Base-by-base conservation (phyloP, 352 stramenopile species). In the Phytophthora palmivora region DNA sequence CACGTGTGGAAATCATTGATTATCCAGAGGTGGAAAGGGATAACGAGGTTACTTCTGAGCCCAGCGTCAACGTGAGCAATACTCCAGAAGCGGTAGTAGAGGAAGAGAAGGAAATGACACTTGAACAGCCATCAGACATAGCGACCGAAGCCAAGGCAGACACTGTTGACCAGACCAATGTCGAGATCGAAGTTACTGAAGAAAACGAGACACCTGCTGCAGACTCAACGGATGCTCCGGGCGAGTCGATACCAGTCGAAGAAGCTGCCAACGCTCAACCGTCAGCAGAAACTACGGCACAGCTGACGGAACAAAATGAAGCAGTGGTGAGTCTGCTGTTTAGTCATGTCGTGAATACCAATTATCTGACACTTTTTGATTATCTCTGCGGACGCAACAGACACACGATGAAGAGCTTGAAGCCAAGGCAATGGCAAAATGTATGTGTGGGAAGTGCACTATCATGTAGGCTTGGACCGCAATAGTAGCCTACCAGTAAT, bases 361-460 rank as follows among this genome's bases (percentile, higher is more conserved):
- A 42, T 24, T 21, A 15, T 32, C 16, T 43, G 11, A 36, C 11
- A 19, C 18, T n/a, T 2, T 38, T 51, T 6, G 24, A 7, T 30
- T 18, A 11, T 58, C 15, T 41, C 6, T 46, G 10, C 44, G 65
- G 47, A 53, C 48, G 16, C 52, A 58, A 30, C 22, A 38, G 18
- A 56, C 54, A 44, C 50, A 70, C 22, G 57, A 69, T 14, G 78
- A 92, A 32, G 61, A 76, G 19, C 66, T 90, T 0, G 81, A 90
- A 6, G 67, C 50, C 6, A 83, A 88, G 42, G 73, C 78, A n/a
- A 90, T 92, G 80, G 70, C 77, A 34, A 81, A 80, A 38, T 92
- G 82, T 62, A 76, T 64, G 0, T 92, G 83, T 34, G 78, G 82
- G 15, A 76, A 42, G 48, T 89, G 83, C 69, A 62, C 74, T 26